These are phyloP conservation scores for Sonneratia alba DNA, from an alignment of 345 rosid genomes.

Conservation along the genomic window DNA sequence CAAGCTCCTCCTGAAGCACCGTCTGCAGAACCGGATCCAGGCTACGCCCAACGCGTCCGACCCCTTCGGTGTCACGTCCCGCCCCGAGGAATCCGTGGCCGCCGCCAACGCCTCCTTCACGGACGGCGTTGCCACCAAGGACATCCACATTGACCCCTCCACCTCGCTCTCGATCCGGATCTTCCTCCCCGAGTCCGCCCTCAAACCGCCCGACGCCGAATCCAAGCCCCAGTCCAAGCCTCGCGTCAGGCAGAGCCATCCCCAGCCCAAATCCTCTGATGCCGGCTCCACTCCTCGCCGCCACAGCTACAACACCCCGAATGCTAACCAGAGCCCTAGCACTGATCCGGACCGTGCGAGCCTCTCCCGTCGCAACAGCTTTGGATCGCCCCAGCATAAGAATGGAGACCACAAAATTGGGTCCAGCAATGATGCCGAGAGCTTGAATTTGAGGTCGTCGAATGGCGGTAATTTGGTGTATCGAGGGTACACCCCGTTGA, in stretches of 20 bases:
- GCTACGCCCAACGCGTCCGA: conserved; percentile 33
- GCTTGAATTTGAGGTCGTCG: conserved; percentile 31
- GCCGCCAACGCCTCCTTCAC: conserved; percentile 69
- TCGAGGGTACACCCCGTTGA: conserved; percentile 59
- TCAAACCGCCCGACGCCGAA: conserved; percentile 44
- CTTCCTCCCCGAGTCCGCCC: conserved; percentile 81
- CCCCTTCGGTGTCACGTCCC: conserved; percentile 61
- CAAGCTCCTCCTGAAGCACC: conserved; percentile 79
- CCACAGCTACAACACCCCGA: conserved; percentile 10
- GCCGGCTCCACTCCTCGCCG: conserved; percentile 7
- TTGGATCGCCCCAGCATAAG: conserved; percentile 33
- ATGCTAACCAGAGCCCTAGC: background rate
- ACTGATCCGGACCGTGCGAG: conserved; percentile 8
- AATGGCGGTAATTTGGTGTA: conserved; percentile 29
- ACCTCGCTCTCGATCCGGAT: conserved; percentile 77
- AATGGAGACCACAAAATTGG: conserved; percentile 36
- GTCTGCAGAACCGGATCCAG: conserved; percentile 71
- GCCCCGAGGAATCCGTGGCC: conserved; percentile 70
- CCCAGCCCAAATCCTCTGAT: conserved; percentile 3
- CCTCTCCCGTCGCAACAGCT: conserved; percentile 44
- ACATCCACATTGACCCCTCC: conserved; percentile 84
- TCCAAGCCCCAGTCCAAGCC: conserved; percentile 19
- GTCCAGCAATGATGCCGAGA: conserved; percentile 26
- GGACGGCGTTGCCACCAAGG: conserved; percentile 92
- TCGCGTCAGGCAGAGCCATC: background rate